Evolutionary conservation across 2,329 filamentous ascomycete genomes (phyloP).

Genomic region (Ceratocystis papillata): DNA sequence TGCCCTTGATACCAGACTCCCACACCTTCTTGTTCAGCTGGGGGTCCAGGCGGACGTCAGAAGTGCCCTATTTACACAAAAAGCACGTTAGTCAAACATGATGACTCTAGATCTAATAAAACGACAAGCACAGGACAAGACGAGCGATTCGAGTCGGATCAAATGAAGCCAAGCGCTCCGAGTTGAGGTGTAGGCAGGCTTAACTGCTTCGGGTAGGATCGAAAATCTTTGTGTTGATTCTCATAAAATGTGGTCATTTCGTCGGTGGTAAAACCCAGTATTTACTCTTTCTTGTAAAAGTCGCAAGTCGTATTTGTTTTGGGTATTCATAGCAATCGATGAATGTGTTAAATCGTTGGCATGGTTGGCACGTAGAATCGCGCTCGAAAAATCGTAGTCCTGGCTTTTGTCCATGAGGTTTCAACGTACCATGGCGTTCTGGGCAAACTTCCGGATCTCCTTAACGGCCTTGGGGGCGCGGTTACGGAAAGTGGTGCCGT

Average conservation of each 20-base stretch:
- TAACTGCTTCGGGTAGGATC: not conserved
- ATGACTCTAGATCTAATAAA: not conserved
- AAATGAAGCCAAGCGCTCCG: not conserved
- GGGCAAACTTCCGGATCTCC: slow-evolving; percentile 95
- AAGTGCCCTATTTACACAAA: slow-evolving; percentile 59
- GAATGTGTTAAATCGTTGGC: not conserved
- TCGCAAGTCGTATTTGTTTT: not conserved
- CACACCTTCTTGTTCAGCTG: slow-evolving; percentile 99
- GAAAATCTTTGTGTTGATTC: not conserved
- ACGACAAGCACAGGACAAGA: not conserved
- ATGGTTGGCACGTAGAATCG: not conserved
- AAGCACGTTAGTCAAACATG: slow-evolving; percentile 22
- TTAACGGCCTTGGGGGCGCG: slow-evolving; percentile 96
- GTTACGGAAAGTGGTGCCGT: slow-evolving; percentile 99
- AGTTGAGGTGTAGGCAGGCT: not conserved
- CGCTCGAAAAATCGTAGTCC: slow-evolving; percentile 19
- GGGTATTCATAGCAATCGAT: not conserved
- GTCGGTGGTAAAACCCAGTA: not conserved
- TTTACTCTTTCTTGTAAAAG: not conserved
- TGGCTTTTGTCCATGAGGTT: slow-evolving; percentile 15
- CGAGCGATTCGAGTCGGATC: slow-evolving; percentile 5
- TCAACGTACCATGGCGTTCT: slow-evolving; percentile 81
- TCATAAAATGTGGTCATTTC: not conserved
- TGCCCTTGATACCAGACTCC: slow-evolving; percentile 98
- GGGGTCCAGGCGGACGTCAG: slow-evolving; percentile 94